Evolutionary conservation across 148 eudicot species (phyloP).

Genomic region (Persicaria tinctoria): DNA sequence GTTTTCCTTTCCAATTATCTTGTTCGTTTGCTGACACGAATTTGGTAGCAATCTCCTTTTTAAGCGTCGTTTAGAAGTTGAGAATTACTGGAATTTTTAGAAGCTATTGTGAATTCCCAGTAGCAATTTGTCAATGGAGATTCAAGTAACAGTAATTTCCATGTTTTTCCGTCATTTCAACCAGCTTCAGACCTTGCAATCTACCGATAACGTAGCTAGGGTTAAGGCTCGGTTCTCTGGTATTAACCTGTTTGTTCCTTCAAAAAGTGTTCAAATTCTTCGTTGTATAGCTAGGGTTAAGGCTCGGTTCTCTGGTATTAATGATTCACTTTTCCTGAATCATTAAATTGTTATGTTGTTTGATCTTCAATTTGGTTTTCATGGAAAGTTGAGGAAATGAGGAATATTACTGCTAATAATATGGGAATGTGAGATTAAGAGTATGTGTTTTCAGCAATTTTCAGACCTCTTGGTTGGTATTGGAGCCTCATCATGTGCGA

Average conservation of each 20-base stretch:
- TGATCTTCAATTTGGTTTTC: neutral
- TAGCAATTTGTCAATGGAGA: neutral
- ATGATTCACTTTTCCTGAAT: neutral
- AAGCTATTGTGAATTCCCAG: neutral
- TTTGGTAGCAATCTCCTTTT: neutral
- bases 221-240: neutral
- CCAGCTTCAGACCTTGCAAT: neutral
- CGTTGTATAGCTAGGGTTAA: no score
- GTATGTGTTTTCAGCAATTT: conserved; percentile 54
- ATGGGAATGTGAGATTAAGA: conserved; percentile 26
- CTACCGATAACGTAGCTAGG: neutral
- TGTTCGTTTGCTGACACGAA: conserved; percentile 10
- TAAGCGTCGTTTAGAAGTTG: neutral
- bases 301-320: no score
- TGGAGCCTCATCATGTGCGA: conserved; percentile 32
- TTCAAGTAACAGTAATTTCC: neutral
- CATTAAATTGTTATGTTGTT: neutral
- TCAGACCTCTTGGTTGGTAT: conserved; percentile 43
- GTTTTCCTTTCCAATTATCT: neutral
- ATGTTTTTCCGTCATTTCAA: neutral
- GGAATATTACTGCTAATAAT: neutral
- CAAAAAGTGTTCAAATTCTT: neutral
- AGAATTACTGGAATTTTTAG: neutral
- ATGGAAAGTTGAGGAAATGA: no score
- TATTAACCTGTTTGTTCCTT: neutral